Evolutionary conservation across 306 rosid genomes (phyloP).

Genomic region (Castanea sativa): DNA sequence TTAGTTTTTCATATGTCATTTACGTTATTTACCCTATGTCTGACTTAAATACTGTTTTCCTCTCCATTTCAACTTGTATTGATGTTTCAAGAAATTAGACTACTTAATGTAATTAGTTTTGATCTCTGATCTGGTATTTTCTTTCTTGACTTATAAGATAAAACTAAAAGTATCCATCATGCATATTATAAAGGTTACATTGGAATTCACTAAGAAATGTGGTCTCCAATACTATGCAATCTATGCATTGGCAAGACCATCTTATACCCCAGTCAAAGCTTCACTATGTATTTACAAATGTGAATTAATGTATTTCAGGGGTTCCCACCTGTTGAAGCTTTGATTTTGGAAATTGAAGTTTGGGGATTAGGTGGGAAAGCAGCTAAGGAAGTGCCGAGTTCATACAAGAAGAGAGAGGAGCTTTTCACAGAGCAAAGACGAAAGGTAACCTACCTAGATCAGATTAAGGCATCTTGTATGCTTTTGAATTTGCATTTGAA

Average conservation of each 20-base stretch:
- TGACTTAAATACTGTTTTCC: background rate
- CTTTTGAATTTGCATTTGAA: background rate
- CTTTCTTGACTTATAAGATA: background rate
- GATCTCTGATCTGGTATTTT: background rate
- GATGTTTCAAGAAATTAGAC: background rate
- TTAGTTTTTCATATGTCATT: background rate
- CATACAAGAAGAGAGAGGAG: slow-evolving; percentile 76
- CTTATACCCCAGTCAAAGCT: background rate
- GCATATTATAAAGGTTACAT: no score
- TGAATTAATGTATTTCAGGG: slow-evolving; percentile 53
- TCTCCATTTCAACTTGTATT: background rate
- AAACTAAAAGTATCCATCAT: no score
- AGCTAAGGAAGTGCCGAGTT: slow-evolving; percentile 59
- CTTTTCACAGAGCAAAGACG: slow-evolving; percentile 87
- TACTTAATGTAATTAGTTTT: background rate
- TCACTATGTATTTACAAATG: background rate
- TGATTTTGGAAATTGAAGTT: slow-evolving; percentile 73
- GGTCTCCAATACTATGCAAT: no score
- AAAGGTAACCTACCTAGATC: slow-evolving; percentile 41
- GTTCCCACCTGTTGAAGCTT: slow-evolving; percentile 66
- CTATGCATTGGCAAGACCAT: background rate
- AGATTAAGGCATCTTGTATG: background rate
- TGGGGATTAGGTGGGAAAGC: slow-evolving; percentile 84
- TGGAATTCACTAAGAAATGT: no score
- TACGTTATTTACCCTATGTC: background rate